These are phyloP conservation scores for Russula virescens DNA, from an alignment of 768 basidiomycete species.

Conservation along the genomic window DNA sequence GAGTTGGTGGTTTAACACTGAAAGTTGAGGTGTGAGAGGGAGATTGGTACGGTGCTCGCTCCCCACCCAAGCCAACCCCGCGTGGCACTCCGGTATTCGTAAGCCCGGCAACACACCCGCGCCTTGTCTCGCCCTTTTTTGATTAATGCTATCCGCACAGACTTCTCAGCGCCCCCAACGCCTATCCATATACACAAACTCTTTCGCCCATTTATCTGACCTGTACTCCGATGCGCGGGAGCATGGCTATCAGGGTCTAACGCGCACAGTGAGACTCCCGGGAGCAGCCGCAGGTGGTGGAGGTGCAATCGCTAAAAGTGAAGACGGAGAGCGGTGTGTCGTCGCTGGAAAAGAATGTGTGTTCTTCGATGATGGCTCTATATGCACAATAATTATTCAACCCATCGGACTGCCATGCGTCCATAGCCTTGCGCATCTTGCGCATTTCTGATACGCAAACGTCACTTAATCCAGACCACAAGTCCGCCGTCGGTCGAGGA, in stretches of 20 bases:
- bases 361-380: constrained; percentile 21
- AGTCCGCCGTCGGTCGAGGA: constrained; percentile 58
- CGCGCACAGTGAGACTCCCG: constrained; percentile 51
- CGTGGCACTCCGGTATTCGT: neutral
- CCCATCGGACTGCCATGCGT: neutral
- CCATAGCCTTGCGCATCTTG: constrained; percentile 34
- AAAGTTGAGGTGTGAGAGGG: neutral
- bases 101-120: neutral
- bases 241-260: constrained; percentile 41
- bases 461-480: constrained; percentile 26
- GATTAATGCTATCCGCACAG: constrained; percentile 12
- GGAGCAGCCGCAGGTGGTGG: constrained; percentile 59
- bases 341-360: constrained; percentile 77
- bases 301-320: constrained; percentile 60
- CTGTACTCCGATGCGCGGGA: constrained; percentile 39
- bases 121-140: neutral
- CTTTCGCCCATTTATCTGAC: neutral
- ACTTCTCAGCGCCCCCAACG: constrained; percentile 17
- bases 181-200: constrained; percentile 11
- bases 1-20: neutral
- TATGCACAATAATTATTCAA: neutral
- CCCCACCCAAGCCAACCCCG: neutral
- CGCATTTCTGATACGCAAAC: constrained; percentile 48
- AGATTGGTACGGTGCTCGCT: too few relatives aligned
- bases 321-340: constrained; percentile 61